Evolutionary conservation across 2,329 filamentous ascomycete genomes (phyloP).

Genomic region (Didymella segeticola): DNA sequence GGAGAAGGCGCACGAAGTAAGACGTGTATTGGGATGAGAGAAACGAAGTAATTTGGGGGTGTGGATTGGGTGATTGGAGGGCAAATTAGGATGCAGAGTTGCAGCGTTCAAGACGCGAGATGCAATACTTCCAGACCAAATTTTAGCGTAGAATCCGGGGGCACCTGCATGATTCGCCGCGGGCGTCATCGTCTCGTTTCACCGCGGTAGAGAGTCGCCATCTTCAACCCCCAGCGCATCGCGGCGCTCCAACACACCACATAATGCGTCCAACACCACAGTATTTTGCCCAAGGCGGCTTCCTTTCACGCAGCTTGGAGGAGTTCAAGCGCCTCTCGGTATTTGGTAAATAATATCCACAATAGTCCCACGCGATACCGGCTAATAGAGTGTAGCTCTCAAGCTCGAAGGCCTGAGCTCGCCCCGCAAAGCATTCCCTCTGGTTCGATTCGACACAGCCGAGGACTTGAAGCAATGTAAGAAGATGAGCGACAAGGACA

Average conservation of each 20-base stretch:
- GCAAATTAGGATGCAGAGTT: not conserved
- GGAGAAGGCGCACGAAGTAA: slow-evolving; percentile 3
- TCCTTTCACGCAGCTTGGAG: slow-evolving; percentile 64
- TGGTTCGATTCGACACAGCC: slow-evolving; percentile 67
- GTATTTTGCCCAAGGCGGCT: slow-evolving; percentile 57
- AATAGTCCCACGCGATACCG: slow-evolving; percentile 27
- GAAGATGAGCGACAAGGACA: slow-evolving; percentile 83
- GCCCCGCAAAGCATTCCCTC: slow-evolving; percentile 67
- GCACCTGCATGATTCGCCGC: slow-evolving; percentile 7
- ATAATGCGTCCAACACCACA: slow-evolving; percentile 48
- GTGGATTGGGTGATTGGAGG: not conserved
- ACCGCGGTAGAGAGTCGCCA: not conserved
- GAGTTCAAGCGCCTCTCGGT: slow-evolving; percentile 64
- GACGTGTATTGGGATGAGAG: not conserved
- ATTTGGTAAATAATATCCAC: slow-evolving; percentile 55
- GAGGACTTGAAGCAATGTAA: slow-evolving; percentile 62
- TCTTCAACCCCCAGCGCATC: slow-evolving; percentile 6
- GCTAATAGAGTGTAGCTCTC: slow-evolving; percentile 61
- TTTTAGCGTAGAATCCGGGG: slow-evolving; percentile 2
- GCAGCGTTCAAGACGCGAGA: not conserved
- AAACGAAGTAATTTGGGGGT: not conserved
- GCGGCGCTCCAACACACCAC: slow-evolving; percentile 3
- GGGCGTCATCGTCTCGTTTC: not conserved
- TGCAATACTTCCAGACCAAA: slow-evolving; percentile 6
- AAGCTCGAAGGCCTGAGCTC: slow-evolving; percentile 73